Conservation (phyloP, 2,329 filamentous ascomycete species). For the Niveomyces coronatus region DNA sequence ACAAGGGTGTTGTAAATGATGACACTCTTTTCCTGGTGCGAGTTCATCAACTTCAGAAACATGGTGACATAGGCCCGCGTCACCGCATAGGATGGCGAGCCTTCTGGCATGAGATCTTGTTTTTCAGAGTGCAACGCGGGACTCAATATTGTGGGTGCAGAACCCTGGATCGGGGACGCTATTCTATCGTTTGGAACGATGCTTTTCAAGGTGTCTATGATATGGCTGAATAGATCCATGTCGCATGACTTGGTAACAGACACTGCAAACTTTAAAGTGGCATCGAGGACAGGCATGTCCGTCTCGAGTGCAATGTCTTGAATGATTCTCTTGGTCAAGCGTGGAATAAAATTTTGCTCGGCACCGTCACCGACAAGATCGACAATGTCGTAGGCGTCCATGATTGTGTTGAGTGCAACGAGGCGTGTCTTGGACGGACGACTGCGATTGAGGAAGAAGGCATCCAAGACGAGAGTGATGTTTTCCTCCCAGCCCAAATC, state of each 20-base stretch:
- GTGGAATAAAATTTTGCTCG: conserved; percentile 44
- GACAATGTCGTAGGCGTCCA: conserved; percentile 48
- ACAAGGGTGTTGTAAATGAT: conserved; percentile 54
- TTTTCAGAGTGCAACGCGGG: conserved; percentile 14
- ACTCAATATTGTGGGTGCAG: conserved; percentile 17
- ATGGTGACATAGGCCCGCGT: conserved; percentile 62
- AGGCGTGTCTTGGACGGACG: conserved; percentile 54
- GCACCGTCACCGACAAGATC: conserved; percentile 49
- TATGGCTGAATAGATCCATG: conserved; percentile 46
- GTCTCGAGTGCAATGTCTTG: conserved; percentile 50
- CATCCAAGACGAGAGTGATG: conserved; percentile 46
- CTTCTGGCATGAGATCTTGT: conserved; percentile 15
- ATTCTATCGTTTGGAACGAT: conserved; percentile 40
- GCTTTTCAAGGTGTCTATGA: conserved; percentile 41
- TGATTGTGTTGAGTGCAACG: conserved; percentile 49
- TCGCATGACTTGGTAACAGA: conserved; percentile 52
- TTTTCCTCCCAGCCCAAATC: conserved; percentile 59
- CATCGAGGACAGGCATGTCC: conserved; percentile 54
- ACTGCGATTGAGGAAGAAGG: conserved; percentile 51
- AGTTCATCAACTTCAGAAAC: conserved; percentile 64
- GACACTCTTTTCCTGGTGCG: conserved; percentile 52
- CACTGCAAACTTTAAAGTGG: conserved; percentile 53
- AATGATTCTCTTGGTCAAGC: conserved; percentile 52
- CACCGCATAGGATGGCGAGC: conserved; percentile 59
- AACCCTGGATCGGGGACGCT: conserved; percentile 29